A percentile compares a stretch with the other conserved stretches of the same genome.
Conservation (phyloP, 2,329 filamentous ascomycete genomes). For the Ceratocystis ficicola region DNA sequence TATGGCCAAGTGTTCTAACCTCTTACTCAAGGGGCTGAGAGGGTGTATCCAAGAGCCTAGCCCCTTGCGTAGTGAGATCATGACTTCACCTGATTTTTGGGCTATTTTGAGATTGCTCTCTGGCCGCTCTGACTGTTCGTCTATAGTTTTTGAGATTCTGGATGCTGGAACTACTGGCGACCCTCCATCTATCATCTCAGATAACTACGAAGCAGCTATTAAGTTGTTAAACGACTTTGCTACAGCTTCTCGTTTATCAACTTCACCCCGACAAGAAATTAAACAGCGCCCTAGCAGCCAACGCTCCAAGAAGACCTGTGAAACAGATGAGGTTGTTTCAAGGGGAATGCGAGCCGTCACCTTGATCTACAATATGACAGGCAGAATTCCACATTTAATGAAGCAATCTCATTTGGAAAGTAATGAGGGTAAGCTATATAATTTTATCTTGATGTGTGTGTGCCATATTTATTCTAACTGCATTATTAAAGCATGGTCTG, state of each 20-base stretch:
- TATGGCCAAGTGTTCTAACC: constrained; percentile 60
- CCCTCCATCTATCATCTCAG: constrained; percentile 76
- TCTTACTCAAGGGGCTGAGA: constrained; percentile 66
- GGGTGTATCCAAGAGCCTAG: constrained; percentile 67
- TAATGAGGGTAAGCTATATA: constrained; percentile 54
- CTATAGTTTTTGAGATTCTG: constrained; percentile 75
- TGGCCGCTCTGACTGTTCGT: constrained; percentile 54
- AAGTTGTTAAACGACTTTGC: constrained; percentile 81
- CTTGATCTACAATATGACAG: constrained; percentile 70
- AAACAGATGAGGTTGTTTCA: constrained; percentile 16
- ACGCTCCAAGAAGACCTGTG: not conserved
- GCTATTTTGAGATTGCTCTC: constrained; percentile 69
- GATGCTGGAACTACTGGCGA: constrained; percentile 61
- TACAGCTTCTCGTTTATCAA: constrained; percentile 37
- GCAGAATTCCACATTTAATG: constrained; percentile 73
- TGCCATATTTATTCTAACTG: not conserved
- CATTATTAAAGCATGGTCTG: constrained; percentile 63
- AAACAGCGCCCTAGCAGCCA: constrained; percentile 10
- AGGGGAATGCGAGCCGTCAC: constrained; percentile 71
- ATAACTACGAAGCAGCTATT: constrained; percentile 88
- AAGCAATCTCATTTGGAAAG: constrained; percentile 84
- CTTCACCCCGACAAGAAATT: not conserved
- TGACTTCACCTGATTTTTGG: constrained; percentile 97
- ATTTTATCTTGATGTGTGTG: not conserved
- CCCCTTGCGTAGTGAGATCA: constrained; percentile 77